Base-by-base conservation (phyloP, 805 yeast species). In the Hagleromyces aurorensis region DNA sequence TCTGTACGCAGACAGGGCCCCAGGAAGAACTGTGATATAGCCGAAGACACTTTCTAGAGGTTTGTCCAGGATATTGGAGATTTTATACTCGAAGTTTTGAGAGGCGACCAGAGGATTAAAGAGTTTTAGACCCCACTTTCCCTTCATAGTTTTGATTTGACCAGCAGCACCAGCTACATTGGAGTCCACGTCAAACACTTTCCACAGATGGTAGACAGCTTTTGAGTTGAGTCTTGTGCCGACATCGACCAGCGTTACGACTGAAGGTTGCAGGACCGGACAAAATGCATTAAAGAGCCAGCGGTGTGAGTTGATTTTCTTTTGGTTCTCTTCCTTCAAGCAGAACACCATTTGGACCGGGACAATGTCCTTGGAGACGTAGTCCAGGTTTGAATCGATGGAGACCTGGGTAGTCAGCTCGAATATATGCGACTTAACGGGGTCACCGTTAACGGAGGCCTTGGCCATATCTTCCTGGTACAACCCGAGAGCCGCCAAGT, bases 91-190 rank as follows among this genome's bases (percentile, higher is more conserved):
- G 48, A 89, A 89, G 54, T 89, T 89, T 55, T 89, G 97, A 1
- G 96, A 84, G 1, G 96, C 96, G 26, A 89, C 96, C 23, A 89
- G 62, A 7, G 97, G 97, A 55, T 89, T 89, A 13, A 83, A 55
- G 38, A 91, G 63, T 41, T 87, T 84, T 14, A 62, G 48, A 72
- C 96, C 85, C 16, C 76, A 80, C 46, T 76, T 81, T 24, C 98
- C 99, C 47, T 85, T 86, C 83, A 89, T 79, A 0, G 97, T 85
- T 39, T 81, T 81, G 51, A 91, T 87, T 57, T 91, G 97, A 39
- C 99, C 99, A 9, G 97, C 96, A 1, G 95, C 98, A 40, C 99
- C 99, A 0, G 96, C 99, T 30, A 91, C 95, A 47, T 89, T 87
- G 1, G 96, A 86, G 52, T 91, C 96, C 44, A 76, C 70, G 56